phyloP scores from a whole-genome alignment of 192 early-diverging fungal genomes.

The Chytriomyces sp. region DNA sequence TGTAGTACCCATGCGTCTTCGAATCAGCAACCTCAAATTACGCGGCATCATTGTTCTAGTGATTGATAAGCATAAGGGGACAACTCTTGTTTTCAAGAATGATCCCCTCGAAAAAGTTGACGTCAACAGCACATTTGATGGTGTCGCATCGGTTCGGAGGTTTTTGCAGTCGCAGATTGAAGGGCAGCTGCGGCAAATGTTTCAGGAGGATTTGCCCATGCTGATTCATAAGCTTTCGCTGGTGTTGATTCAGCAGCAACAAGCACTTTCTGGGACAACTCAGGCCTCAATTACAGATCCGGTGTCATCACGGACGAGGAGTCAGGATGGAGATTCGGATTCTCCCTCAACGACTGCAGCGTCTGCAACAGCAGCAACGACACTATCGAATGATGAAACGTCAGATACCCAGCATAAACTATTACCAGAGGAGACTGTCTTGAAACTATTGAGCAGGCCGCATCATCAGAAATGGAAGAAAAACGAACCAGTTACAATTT shows the following conservation, averaged over 20 bases:
- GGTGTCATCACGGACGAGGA: neutral
- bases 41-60: constrained; percentile 92
- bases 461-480: constrained; percentile 57
- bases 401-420: neutral
- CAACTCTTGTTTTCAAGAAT: constrained; percentile 96
- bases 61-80: constrained; percentile 90
- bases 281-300: neutral
- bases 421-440: constrained; percentile 28
- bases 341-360: neutral
- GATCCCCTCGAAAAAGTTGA: constrained; percentile 93
- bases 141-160: constrained; percentile 81
- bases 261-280: neutral
- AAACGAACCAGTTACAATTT: constrained; percentile 42
- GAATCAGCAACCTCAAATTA: constrained; percentile 86
- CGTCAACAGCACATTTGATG: constrained; percentile 97
- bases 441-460: constrained; percentile 28
- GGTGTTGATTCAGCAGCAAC: constrained; percentile 53
- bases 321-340: neutral
- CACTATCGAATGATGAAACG: neutral
- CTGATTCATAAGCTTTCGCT: constrained; percentile 91
- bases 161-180: constrained; percentile 94
- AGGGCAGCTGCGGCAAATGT: constrained; percentile 73
- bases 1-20: constrained; percentile 93
- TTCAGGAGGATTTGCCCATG: constrained; percentile 82
- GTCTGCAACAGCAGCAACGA: neutral